A percentile compares a stretch with the other conserved stretches of the same genome.
Evolutionary conservation across 306 rosid species (phyloP).

Genomic region (Heteromeles arbutifolia): DNA sequence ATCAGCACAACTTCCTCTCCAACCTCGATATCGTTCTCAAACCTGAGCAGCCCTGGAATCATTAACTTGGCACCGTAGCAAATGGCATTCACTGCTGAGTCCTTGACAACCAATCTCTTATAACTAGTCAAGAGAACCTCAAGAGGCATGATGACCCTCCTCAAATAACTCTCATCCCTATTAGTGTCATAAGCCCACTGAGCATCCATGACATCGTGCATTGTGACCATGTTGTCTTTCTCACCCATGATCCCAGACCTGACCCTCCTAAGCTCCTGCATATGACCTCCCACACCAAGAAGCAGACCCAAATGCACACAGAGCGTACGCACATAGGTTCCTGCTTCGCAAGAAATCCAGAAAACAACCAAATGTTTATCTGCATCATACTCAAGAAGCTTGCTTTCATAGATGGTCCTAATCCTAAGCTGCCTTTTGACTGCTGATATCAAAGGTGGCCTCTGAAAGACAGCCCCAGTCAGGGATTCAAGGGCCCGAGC

Average conservation of each 20-base stretch:
- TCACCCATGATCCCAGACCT: slow-evolving; percentile 78
- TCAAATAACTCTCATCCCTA: slow-evolving; percentile 63
- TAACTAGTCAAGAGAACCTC: slow-evolving; percentile 64
- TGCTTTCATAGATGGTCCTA: slow-evolving; percentile 80
- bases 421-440: slow-evolving; percentile 86
- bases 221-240: slow-evolving; percentile 79
- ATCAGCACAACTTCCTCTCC: slow-evolving; percentile 79
- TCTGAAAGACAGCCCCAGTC: slow-evolving; percentile 81
- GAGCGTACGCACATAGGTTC: slow-evolving; percentile 76
- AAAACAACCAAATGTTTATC: slow-evolving; percentile 68
- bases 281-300: slow-evolving; percentile 80
- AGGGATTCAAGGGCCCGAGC: slow-evolving; percentile 71
- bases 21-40: slow-evolving; percentile 70
- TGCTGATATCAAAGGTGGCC: slow-evolving; percentile 76
- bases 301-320: slow-evolving; percentile 83
- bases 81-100: slow-evolving; percentile 79
- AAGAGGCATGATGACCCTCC: slow-evolving; percentile 79
- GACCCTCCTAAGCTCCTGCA: slow-evolving; percentile 90
- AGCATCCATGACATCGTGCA: slow-evolving; percentile 93
- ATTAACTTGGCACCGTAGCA: slow-evolving; percentile 86
- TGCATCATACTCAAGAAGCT: slow-evolving; percentile 71
- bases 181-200: slow-evolving; percentile 66
- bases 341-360: slow-evolving; percentile 74
- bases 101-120: slow-evolving; percentile 82
- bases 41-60: slow-evolving; percentile 79